A percentile compares a stretch with the other conserved stretches of the same genome.
phyloP scores from a whole-genome alignment of 441 rosid genomes.

The Bruguiera hainesii region DNA sequence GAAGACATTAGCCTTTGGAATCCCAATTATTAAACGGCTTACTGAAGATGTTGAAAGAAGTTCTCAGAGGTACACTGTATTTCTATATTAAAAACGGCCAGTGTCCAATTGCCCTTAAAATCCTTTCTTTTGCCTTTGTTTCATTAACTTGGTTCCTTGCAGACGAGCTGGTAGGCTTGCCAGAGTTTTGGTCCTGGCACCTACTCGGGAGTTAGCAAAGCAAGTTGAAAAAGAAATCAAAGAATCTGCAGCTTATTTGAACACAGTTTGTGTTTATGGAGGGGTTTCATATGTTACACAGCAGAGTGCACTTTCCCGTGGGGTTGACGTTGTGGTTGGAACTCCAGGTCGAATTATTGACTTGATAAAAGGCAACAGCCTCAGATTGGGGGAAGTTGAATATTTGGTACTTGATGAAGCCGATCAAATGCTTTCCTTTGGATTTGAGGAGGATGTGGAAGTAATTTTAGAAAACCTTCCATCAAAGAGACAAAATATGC shows the following conservation, averaged over 20 bases:
- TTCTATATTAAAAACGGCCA: background rate
- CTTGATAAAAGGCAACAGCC: conserved; percentile 70
- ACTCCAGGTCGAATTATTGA: conserved; percentile 99
- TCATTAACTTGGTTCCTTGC: conserved; percentile 20
- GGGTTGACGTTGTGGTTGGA: conserved; percentile 97
- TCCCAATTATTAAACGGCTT: conserved; percentile 78
- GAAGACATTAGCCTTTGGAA: conserved; percentile 95
- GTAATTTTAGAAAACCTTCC: conserved; percentile 86
- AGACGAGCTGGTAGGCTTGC: conserved; percentile 75
- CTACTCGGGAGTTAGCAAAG: conserved; percentile 88
- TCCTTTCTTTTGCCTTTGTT: conserved; percentile 13
- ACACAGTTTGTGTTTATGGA: conserved; percentile 90
- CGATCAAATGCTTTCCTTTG: conserved; percentile 99
- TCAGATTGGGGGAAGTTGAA: conserved; percentile 82
- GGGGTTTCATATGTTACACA: conserved; percentile 91
- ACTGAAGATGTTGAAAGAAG: conserved; percentile 53
- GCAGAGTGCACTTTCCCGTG: conserved; percentile 76
- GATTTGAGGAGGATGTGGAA: conserved; percentile 97
- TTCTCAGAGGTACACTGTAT: conserved; percentile 45
- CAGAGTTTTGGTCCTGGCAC: conserved; percentile 75
- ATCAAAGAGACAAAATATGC: conserved; percentile 86
- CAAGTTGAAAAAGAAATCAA: conserved; percentile 97
- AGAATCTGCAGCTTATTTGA: conserved; percentile 84
- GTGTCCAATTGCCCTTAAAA: background rate
- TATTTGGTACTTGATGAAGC: conserved; percentile 98